Base-by-base conservation (phyloP, 768 basidiomycete genomes). In the Termitomyces sp. region DNA sequence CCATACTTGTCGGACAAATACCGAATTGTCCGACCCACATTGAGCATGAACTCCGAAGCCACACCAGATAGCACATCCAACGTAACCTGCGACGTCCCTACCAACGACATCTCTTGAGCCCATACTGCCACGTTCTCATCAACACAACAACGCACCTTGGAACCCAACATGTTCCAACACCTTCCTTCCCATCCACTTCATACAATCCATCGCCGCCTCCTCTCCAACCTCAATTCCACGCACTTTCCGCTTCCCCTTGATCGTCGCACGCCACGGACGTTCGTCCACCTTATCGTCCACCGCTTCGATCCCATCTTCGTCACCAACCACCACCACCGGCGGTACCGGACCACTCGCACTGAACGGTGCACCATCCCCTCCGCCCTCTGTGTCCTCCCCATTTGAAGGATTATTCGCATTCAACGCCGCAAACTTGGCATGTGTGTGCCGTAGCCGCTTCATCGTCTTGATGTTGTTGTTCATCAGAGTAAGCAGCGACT, bases 131-230 rank as follows among this genome's bases (percentile, higher is more conserved):
- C 33, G 3, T 51, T 16, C 44, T 42, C 22, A n/a, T 16, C 22
- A 47, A 38, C 45, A 38, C 24, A 33, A 44, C 16, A 57, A 72
- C 85, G 57, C 57, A 89, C 94, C 92, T 78, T 97, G 95, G 66
- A 97, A 97, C 2, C 94, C 94, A 49, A 81, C 79, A 75, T 97
- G 95, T 64, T 96, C 93, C 64, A 97, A 66, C 52, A 96, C 78
- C 74, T 91, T 93, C 54, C 75, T 73, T 24, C 81, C 77, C 80
- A 84, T 82, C 90, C 86, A 92, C 63, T 78, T 75, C 65, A 88
- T 66, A 72, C 87, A 94, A 56, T 84, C 79, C 45, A 74, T 70
- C 8, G 87, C 85, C 58, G 78, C 84, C 57, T 76, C 72, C 58
- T 79, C 79, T 1, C 86, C 88, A 28, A 91, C 68, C 57, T 87